Conservation (phyloP, 2,329 filamentous ascomycete species). For the Periconia macrospinosa region DNA sequence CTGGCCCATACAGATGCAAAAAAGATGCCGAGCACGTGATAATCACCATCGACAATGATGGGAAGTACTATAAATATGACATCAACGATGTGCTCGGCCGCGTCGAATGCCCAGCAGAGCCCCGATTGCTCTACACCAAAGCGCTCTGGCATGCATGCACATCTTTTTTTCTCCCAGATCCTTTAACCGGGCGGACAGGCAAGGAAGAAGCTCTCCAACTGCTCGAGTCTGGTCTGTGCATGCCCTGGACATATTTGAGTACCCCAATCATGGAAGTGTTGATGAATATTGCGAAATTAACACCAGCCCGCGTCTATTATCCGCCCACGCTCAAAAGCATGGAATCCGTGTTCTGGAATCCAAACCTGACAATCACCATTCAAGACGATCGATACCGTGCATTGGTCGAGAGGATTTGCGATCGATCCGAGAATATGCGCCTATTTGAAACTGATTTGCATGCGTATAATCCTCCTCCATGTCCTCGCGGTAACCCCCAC, state of each 20-base stretch:
- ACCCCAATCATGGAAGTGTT: conserved; percentile 5
- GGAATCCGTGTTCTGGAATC: conserved; percentile 36
- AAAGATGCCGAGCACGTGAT: conserved; percentile 48
- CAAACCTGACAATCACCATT: conserved; percentile 18
- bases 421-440: conserved; percentile 11
- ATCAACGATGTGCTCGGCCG: conserved; percentile 60
- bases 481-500: conserved; percentile 10
- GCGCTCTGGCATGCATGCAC: conserved; percentile 64
- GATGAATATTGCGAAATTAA: conserved; percentile 35
- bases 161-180: conserved; percentile 60
- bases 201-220: conserved; percentile 60
- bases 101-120: conserved; percentile 61
- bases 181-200: conserved; percentile 61
- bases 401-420: conserved; percentile 16
- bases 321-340: conserved; percentile 27
- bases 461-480: background rate
- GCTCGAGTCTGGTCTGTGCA: conserved; percentile 54
- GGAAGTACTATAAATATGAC: conserved; percentile 53
- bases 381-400: conserved; percentile 36
- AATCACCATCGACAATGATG: conserved; percentile 41
- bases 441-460: background rate
- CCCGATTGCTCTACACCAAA: conserved; percentile 57
- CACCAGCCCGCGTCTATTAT: conserved; percentile 41
- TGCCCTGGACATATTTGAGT: conserved; percentile 36
- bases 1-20: conserved; percentile 42